Base-by-base conservation (phyloP, 352 stramenopile genomes). In the Hyaloperonospora arabidopsidis region DNA sequence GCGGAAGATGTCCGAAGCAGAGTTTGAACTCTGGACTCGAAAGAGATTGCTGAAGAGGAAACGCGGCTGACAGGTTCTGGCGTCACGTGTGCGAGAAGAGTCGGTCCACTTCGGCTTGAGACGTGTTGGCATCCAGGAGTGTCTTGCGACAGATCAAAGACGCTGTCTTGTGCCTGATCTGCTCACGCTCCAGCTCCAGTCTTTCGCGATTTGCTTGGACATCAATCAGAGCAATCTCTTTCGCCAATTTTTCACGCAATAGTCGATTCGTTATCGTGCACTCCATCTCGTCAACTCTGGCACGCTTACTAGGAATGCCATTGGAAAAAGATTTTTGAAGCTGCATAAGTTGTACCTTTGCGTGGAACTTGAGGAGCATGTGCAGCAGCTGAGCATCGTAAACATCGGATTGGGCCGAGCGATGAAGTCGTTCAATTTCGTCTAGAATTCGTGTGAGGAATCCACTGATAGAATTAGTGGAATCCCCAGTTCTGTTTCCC, bases 141-240 rank as follows among this genome's bases (percentile, higher is more conserved):
- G 49, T 59, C 32, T 74, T 72, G n/a, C 59, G 54, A 35, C 53
- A 67, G 13, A 76, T 41, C 10, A 64, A 59, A 15, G 58, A 59
- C 10, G 66, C 61, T 10, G 68, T 54, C n/a, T 68, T 62, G 44
- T 68, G 60, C 44, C 58, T 49, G 39, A 76, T 65, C 29, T 59
- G 67, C 39, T 78, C 68, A 13, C 68, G 63, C 38, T 74, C 50
- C 15, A 75, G 45, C 52, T 81, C 68, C n/a, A 71, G 25, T 64
- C 34, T 47, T 49, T 68, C 64, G 3, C 64, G 56, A 36, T 63
- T 49, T 6, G 52, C 54, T 38, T 72, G 64, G 21, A 68, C 39
- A 18, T 68, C 59, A 19, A 72, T 13, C 10, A 78, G 41, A 0
- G 49, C 39, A 23, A 74, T 63, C 45, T 68, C 62, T 28, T 63